phyloP scores from a whole-genome alignment of 169 alveolate genomes.

The Ichthyophthirius multifiliis region DNA sequence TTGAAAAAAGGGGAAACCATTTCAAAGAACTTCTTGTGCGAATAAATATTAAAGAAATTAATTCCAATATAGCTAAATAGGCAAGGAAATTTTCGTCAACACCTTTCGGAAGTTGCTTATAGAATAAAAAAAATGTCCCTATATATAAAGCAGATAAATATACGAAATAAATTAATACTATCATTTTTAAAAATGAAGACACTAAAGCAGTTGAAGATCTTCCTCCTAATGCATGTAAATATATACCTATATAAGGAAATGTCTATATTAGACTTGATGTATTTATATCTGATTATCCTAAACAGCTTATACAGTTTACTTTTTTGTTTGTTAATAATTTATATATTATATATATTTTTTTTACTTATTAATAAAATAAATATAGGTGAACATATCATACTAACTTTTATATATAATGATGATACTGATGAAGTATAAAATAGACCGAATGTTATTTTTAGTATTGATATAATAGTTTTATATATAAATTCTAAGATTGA shows the following conservation, averaged over 20 bases:
- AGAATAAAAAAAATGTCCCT: slow-evolving; percentile 2
- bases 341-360: no score
- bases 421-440: slow-evolving; percentile 18
- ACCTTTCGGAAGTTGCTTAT: slow-evolving; percentile 28
- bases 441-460: slow-evolving; percentile 14
- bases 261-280: not conserved
- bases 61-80: slow-evolving; percentile 17
- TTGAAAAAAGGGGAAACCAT: slow-evolving; percentile 12
- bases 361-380: slow-evolving; percentile 17
- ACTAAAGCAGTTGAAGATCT: not conserved
- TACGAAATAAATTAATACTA: slow-evolving; percentile 29
- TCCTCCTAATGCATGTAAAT: slow-evolving; percentile 12
- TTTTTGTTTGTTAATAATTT: not conserved
- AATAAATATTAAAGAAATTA: slow-evolving; percentile 14
- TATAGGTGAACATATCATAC: slow-evolving; percentile 37
- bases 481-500: not conserved
- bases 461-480: not conserved
- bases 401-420: slow-evolving; percentile 31
- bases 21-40: slow-evolving; percentile 36
- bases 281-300: slow-evolving; percentile 13
- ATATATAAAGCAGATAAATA: slow-evolving; percentile 16
- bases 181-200: slow-evolving; percentile 6
- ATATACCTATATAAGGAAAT: slow-evolving; percentile 38
- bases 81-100: slow-evolving; percentile 38
- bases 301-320: slow-evolving; percentile 5